Evolutionary conservation across 2,329 filamentous ascomycete genomes (phyloP), one percentile per base, ranked within the genome.

Genomic region (Hypomyces rosellus): DNA sequence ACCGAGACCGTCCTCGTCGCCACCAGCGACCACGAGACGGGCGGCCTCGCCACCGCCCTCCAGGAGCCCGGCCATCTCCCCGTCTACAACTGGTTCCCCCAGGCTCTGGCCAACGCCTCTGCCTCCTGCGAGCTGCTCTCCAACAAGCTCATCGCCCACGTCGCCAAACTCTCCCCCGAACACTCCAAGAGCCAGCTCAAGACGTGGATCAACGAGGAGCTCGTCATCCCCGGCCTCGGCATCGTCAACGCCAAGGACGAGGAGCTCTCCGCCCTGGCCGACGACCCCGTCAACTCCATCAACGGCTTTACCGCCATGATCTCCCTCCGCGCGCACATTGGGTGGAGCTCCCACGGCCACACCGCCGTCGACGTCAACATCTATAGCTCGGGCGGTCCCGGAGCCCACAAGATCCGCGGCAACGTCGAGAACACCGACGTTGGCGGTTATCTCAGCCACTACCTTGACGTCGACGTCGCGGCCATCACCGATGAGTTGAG

Each of bases 401-500:
- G 80, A 36, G 80, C 84, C 1, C 76, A 80, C 40, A 74, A 77
- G 13, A 75, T 96, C 6, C 73, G 81, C 3, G 92, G 92, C 7
- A 97, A 97, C 66, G 85, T 95, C 49, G 93, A 99, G 74, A 99
- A 99, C 65, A 97, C 85, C 0, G 90, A 97, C 22, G 78, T 99
- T 1, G 93, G 93, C 34, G 74, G 79, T 41, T 99, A 96, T 66
- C 70, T 99, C 51, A 74, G 82, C 7, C 73, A 82, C 8, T 99
- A 93, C 62, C 78, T 99, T 0, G 80, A 80, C 45, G 81, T 97
- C 1, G 85, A 96, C 63, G 81, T 96, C 2, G 80, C 88, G 1
- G 74, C 75, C 33, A 82, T 97, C 49, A 96, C 91, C 1, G 73
- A 81, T 61, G 84, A 93, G 67, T 71, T 99, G 41, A 78, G 75